Base-by-base conservation (phyloP, 2,329 filamentous ascomycete genomes). In the Didymella keratinophila region DNA sequence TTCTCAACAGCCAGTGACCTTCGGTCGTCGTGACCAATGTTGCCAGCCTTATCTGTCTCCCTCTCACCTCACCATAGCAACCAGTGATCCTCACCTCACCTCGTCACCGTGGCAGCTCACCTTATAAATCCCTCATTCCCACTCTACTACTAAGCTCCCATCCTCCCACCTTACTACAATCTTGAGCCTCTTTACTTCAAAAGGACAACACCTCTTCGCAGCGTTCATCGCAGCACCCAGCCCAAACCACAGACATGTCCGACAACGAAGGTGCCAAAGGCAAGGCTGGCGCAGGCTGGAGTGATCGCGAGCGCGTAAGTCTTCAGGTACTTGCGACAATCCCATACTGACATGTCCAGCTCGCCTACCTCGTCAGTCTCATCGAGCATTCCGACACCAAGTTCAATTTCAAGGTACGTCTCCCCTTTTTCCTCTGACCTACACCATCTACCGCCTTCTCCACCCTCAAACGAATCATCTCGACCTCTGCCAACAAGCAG, bases 221-320 rank as follows among this genome's bases (percentile, higher is more conserved):
- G 25, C 27, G n/a, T 14, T 21, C 25, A 44, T 18, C 42, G 48
- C 27, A 9, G 10, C 9, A 45, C 36, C 43, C 18, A 59, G 16
- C 39, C 32, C 14, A 41, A 49, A 27, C 10, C 25, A 58, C 32
- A 39, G 4, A 10, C 16, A 67, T 67, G 62, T 65, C 63, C 41
- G 56, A 62, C 50, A 60, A 9, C 46, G 55, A 60, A 36, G 11
- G 34, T 50, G 30, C 50, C 20, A 60, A 59, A 53, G 39, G 37
- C 48, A 61, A 63, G 4, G 30, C 36, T 1, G 9, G 16, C 20
- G 3, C 43, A 21, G 50, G 37, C 53, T 67, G 65, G 60, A 57
- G 57, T 9, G 65, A 67, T 52, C 56, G 55, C 12, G 61, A 67
- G 51, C 56, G 62, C 18, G 63, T 63, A 55, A 1, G 57, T 55